Percentiles rank a stretch among this genome's conserved stretches.
Conservation (phyloP, 1,284 basidiomycete genomes). For the Microbotryum saponariae region DNA sequence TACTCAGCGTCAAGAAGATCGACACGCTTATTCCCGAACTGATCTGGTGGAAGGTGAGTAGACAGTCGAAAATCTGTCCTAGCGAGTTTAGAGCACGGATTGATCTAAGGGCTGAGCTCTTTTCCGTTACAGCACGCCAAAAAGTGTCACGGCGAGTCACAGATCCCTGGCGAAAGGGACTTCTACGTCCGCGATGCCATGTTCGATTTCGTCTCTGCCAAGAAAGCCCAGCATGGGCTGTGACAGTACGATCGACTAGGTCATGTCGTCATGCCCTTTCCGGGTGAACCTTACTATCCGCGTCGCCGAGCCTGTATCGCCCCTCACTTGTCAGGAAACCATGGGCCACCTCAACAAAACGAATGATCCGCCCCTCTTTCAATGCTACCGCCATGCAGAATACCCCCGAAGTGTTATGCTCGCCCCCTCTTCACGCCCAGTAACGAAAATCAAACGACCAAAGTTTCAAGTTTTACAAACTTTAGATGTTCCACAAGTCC, state of each 20-base stretch:
- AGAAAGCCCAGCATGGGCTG: slow-evolving; percentile 10
- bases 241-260: not conserved
- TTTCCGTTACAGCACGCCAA: slow-evolving; percentile 17
- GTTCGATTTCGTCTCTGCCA: slow-evolving; percentile 15
- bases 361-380: not conserved
- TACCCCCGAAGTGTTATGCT: too few species aligned
- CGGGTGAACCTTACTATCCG: not conserved
- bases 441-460: too few species aligned
- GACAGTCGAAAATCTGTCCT: not conserved
- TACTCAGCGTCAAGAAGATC: slow-evolving; percentile 29
- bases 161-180: slow-evolving; percentile 52
- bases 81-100: not conserved
- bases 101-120: not conserved
- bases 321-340: not conserved
- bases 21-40: slow-evolving; percentile 47
- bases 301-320: not conserved
- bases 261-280: not conserved
- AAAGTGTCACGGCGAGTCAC: slow-evolving; percentile 43
- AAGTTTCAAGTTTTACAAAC: too few species aligned
- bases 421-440: too few species aligned
- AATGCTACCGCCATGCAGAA: too few species aligned
- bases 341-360: not conserved
- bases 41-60: slow-evolving; percentile 39
- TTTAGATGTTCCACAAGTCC: too few species aligned
- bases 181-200: slow-evolving; percentile 48